phyloP scores from a whole-genome alignment of 768 basidiomycete species.

The Trametopsis cervina region DNA sequence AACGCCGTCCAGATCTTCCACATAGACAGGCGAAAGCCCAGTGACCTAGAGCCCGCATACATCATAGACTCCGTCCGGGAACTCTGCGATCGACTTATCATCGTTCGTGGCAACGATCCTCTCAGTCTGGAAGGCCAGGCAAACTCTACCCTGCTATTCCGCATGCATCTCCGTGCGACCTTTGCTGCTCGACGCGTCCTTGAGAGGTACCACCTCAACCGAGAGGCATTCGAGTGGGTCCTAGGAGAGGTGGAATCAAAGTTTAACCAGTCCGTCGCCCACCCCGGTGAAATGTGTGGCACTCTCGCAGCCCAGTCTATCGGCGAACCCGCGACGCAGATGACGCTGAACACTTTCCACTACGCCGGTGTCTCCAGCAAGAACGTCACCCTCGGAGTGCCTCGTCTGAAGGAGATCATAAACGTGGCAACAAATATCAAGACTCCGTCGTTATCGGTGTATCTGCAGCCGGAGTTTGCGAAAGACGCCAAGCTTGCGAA shows the following conservation, averaged over 20 bases:
- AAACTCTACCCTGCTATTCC: constrained; percentile 89
- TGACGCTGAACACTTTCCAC: constrained; percentile 99
- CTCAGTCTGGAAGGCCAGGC: constrained; percentile 73
- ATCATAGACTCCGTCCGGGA: constrained; percentile 76
- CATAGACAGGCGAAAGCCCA: constrained; percentile 89
- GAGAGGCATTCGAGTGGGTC: constrained; percentile 98
- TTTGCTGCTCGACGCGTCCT: constrained; percentile 84
- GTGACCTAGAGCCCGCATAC: constrained; percentile 83
- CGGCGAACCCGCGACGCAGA: constrained; percentile 98
- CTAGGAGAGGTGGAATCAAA: constrained; percentile 90
- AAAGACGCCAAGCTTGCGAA: constrained; percentile 61
- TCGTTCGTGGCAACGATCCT: constrained; percentile 81
- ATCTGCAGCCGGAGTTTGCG: constrained; percentile 68
- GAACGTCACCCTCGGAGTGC: constrained; percentile 99
- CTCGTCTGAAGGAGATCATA: constrained; percentile 98
- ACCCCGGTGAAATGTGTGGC: constrained; percentile 99
- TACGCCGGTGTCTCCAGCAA: constrained; percentile 99
- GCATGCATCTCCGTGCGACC: constrained; percentile 86
- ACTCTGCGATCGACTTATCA: constrained; percentile 68
- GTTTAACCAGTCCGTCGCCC: constrained; percentile 88
- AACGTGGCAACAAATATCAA: constrained; percentile 99
- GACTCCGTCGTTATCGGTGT: constrained; percentile 93
- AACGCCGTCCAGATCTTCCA: constrained; percentile 97
- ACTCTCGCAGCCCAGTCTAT: constrained; percentile 97
- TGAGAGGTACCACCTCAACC: constrained; percentile 81